Percentiles rank a stretch among this genome's conserved stretches.
Evolutionary conservation across 148 eudicot species (phyloP).

Genomic region (Dysphania ambrosioides): DNA sequence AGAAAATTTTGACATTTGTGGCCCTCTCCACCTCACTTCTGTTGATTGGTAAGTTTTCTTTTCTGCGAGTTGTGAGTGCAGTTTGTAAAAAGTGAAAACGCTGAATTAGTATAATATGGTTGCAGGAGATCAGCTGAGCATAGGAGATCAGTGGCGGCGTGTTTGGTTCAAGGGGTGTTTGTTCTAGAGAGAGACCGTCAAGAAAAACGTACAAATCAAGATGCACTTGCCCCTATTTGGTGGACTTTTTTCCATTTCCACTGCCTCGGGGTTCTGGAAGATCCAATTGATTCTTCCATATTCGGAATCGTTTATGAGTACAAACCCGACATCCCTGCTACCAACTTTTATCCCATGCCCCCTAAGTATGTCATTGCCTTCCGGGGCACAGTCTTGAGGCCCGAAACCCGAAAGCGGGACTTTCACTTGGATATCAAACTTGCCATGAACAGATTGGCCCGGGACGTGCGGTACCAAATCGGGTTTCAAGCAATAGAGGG

Average conservation of each 20-base stretch:
- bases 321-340: slow-evolving; percentile 9
- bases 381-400: slow-evolving; percentile 52
- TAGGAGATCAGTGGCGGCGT: slow-evolving; percentile 51
- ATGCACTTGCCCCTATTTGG: slow-evolving; percentile 61
- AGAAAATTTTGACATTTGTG: slow-evolving; percentile 36
- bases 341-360: background rate
- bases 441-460: slow-evolving; percentile 34
- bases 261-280: slow-evolving; percentile 32
- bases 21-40: slow-evolving; percentile 37
- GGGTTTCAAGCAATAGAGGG: slow-evolving; percentile 32
- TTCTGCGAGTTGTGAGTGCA: too few relatives aligned
- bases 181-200: slow-evolving; percentile 39
- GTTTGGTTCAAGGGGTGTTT: slow-evolving; percentile 56
- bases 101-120: background rate
- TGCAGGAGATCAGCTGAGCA: slow-evolving; percentile 44
- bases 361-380: slow-evolving; percentile 58
- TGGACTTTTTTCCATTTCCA: slow-evolving; percentile 55
- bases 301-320: slow-evolving; percentile 58
- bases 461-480: slow-evolving; percentile 35
- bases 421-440: slow-evolving; percentile 42
- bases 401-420: slow-evolving; percentile 42
- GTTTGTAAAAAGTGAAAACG: too few relatives aligned
- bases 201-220: slow-evolving; percentile 31
- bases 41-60: slow-evolving; percentile 58
- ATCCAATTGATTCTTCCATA: slow-evolving; percentile 47